Base-by-base conservation (phyloP, 2,329 filamentous ascomycete species). In the Stachybotrys chartarum region DNA sequence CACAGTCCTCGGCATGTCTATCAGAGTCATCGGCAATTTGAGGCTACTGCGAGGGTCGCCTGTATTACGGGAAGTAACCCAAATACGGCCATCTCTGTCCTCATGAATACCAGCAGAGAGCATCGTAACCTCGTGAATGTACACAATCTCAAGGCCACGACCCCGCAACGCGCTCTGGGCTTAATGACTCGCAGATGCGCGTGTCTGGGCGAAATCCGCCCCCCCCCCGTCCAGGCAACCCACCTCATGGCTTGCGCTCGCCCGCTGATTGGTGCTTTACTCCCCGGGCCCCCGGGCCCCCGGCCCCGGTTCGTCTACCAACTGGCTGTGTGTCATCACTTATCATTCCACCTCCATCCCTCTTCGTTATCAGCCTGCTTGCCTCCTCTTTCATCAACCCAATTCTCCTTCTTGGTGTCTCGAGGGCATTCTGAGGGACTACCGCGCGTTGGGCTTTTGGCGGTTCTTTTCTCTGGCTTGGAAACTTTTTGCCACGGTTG, bases 121-220 rank as follows among this genome's bases (percentile, higher is more conserved):
- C 24, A 24, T 24, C 24, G 24, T 2, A 24, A 24, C 24, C 24
- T 24, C 24, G 24, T 24, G 24, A 24, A 24, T 24, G 24, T 24
- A 24, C 24, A 24, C 24, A 24, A 24, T 24, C 24, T 2, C 24
- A 24, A 24, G 24, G 3, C 24, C 35, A 42, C 3, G 5, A 42
- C 35, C 35, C 35, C 35, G 35, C 24, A 24, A 24, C 35, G 35
- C 35, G 10, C 35, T 2, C 14, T 42, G 10, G 35, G 35, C 14
- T 42, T 42, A 42, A 42, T 42, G 63, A 91, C 75, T 80, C 59
- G 79, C 85, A 60, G 87, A 30, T 50, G 16, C 47, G n/a, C 17
- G 14, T 12, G 18, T 30, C 47, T 5, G 47, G 47, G 47, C 30
- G 49, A 30, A 14, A 24, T 24, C 24, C 24, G 24, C 24, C 14